Evolutionary conservation across 2,329 filamentous ascomycete genomes (phyloP).

Genomic region (Chrysosporium keratinophilum): DNA sequence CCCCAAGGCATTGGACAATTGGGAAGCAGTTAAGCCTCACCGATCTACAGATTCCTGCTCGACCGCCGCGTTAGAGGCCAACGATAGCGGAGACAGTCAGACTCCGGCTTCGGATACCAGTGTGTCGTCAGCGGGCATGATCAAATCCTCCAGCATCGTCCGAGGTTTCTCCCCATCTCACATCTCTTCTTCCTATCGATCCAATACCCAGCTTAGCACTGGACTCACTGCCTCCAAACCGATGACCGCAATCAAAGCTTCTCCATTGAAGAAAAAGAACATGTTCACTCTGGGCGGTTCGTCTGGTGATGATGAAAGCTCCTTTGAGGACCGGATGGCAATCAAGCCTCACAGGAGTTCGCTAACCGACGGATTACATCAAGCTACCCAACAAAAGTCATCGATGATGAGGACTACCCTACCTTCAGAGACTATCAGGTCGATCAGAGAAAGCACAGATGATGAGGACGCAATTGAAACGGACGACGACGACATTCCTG

Average conservation of each 20-base stretch:
- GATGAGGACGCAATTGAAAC: conserved; percentile 52
- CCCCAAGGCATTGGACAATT: conserved; percentile 22
- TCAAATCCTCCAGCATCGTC: conserved; percentile 58
- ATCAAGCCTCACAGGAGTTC: conserved; percentile 45
- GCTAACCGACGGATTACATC: conserved; percentile 44
- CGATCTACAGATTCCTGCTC: conserved; percentile 51
- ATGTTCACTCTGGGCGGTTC: conserved; percentile 68
- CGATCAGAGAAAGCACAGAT: conserved; percentile 47
- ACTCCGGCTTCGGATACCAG: conserved; percentile 50
- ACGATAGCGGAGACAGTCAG: conserved; percentile 36
- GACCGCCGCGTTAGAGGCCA: conserved; percentile 41
- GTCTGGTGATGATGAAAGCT: conserved; percentile 74
- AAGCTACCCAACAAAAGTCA: conserved; percentile 56
- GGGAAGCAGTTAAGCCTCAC: conserved; percentile 27
- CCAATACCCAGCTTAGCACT: conserved; percentile 45
- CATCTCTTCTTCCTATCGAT: conserved; percentile 58
- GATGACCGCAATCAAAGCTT: conserved; percentile 51
- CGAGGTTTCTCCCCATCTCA: conserved; percentile 76
- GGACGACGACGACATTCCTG: conserved; percentile 57
- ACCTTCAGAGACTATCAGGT: conserved; percentile 54
- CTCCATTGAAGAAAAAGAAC: conserved; percentile 53
- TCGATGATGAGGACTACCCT: conserved; percentile 60
- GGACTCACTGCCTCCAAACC: conserved; percentile 42
- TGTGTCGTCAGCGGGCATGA: conserved; percentile 47
- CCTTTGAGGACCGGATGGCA: conserved; percentile 53